Base-by-base conservation (phyloP, 2,329 filamentous ascomycete species). In the Tolypocladium pustulatum region DNA sequence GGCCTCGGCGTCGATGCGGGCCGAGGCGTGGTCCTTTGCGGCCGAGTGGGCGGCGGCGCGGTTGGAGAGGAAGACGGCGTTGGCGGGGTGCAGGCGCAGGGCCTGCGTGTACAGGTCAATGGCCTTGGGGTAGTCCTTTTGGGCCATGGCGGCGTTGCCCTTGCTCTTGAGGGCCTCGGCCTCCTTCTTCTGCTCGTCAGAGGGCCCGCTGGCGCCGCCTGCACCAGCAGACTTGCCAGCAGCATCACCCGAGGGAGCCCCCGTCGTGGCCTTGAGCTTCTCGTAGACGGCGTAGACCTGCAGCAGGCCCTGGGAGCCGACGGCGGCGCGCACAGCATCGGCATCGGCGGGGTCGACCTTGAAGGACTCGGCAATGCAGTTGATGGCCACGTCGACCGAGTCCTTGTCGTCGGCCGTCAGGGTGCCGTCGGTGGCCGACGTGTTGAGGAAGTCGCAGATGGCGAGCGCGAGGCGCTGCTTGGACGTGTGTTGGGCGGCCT, bases 21-120 rank as follows among this genome's bases (percentile, higher is more conserved):
- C 94, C 62, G 89, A 86, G 62, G 88, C 85, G 77, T 97, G 92
- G 75, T 96, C 87, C 66, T 86, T 84, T 62, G 85, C 85, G 27
- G 91, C 93, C 34, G 87, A 91, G 81, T 96, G 90, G 7, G 94
- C 94, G 54, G 94, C 94, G 13, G 94, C 94, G 65, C 94, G 91
- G 84, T 99, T 99, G 63, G 91, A 96, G 46, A 99, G 88, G 81
- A 94, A 99, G 75, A 99, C 94, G 43, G 92, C 90, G 77, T 99
- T 97, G 64, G 84, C 79, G 1, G 94, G 91, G 65, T 90, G 77
- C 57, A 97, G 79, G 58, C 84, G 81, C 32, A 99, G 85, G 4
- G 94, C 94, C 73, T 93, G 82, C 32, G 90, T 90, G 81, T 99
- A 99, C 65, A 89, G 80, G 66, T 90, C 86, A 71, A 97, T 91